A percentile compares a stretch with the other conserved stretches of the same genome.
These are phyloP conservation scores for Gaeumannomyces sp. DNA, from an alignment of 2,329 filamentous ascomycete species.

Conservation along the genomic window DNA sequence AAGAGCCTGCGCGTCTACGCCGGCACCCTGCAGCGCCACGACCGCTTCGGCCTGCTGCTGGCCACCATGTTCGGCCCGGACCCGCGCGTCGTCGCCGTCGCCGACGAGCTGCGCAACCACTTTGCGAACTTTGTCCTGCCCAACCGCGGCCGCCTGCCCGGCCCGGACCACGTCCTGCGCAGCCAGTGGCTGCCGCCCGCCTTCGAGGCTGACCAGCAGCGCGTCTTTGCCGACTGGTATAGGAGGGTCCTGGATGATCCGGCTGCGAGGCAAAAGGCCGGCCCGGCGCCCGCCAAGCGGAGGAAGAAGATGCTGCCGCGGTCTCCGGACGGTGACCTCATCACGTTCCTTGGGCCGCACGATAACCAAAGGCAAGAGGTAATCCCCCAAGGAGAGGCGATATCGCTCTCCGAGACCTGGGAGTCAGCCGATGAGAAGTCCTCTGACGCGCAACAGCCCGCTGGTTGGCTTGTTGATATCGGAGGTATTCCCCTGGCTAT, in stretches of 20 bases:
- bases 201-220: slow-evolving; percentile 28
- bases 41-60: slow-evolving; percentile 28
- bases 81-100: slow-evolving; percentile 26
- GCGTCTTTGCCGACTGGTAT: slow-evolving; percentile 25
- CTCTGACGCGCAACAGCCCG: slow-evolving; percentile 10
- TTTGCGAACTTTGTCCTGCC: slow-evolving; percentile 37
- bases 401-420: slow-evolving; percentile 14
- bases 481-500: slow-evolving; percentile 47
- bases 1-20: slow-evolving; percentile 26
- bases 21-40: slow-evolving; percentile 30
- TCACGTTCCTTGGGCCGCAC: slow-evolving; percentile 22
- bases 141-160: slow-evolving; percentile 19
- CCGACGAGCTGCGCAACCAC: slow-evolving; percentile 32
- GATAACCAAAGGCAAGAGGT: slow-evolving; percentile 19
- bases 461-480: slow-evolving; percentile 48
- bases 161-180: slow-evolving; percentile 22
- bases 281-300: slow-evolving; percentile 15
- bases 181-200: slow-evolving; percentile 34
- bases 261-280: slow-evolving; percentile 15
- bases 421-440: slow-evolving; percentile 13
- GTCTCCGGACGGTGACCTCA: slow-evolving; percentile 16
- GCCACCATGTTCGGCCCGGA: slow-evolving; percentile 37
- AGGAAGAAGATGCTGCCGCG: slow-evolving; percentile 15
- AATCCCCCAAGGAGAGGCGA: slow-evolving; percentile 16
- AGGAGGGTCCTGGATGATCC: slow-evolving; percentile 14